Evolutionary conservation across 2,329 filamentous ascomycete species (phyloP).

Genomic region (Pseudogymnoascus sp.): DNA sequence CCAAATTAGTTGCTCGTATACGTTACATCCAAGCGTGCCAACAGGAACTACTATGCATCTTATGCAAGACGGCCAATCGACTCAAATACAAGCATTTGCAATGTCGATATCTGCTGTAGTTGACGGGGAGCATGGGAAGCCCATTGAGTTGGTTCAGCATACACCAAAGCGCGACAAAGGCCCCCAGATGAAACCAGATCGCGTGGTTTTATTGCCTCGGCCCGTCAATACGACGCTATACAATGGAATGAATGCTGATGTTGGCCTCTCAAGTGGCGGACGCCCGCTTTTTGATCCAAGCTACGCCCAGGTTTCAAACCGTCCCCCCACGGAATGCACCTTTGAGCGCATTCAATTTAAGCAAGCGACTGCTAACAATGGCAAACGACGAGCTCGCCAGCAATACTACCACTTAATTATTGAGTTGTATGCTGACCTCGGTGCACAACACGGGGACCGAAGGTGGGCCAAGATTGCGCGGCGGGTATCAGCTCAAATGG

Average conservation of each 20-base stretch:
- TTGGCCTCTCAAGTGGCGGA: not conserved
- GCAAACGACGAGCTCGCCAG: constrained; percentile 62
- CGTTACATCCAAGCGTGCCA: constrained; percentile 39
- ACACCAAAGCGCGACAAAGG: constrained; percentile 67
- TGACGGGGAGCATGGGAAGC: constrained; percentile 52
- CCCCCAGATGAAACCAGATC: constrained; percentile 53
- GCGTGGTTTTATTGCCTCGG: constrained; percentile 30
- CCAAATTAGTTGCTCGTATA: constrained; percentile 56
- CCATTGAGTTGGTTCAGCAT: constrained; percentile 65
- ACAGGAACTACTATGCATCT: constrained; percentile 37
- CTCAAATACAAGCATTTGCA: constrained; percentile 49
- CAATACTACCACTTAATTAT: constrained; percentile 67
- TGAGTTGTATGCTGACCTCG: constrained; percentile 53
- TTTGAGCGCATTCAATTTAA: constrained; percentile 73
- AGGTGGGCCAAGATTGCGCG: constrained; percentile 52
- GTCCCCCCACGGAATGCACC: constrained; percentile 25
- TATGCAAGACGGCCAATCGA: constrained; percentile 19
- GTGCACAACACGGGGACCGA: constrained; percentile 27
- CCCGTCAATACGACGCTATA: constrained; percentile 13
- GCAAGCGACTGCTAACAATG: constrained; percentile 66
- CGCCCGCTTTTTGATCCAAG: constrained; percentile 15
- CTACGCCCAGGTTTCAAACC: constrained; percentile 13
- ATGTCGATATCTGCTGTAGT: constrained; percentile 61
- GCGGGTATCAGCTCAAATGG: constrained; percentile 51
- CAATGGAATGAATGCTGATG: not conserved